Evolutionary conservation across 306 rosid species (phyloP).

Genomic region (Dryas octopetala): DNA sequence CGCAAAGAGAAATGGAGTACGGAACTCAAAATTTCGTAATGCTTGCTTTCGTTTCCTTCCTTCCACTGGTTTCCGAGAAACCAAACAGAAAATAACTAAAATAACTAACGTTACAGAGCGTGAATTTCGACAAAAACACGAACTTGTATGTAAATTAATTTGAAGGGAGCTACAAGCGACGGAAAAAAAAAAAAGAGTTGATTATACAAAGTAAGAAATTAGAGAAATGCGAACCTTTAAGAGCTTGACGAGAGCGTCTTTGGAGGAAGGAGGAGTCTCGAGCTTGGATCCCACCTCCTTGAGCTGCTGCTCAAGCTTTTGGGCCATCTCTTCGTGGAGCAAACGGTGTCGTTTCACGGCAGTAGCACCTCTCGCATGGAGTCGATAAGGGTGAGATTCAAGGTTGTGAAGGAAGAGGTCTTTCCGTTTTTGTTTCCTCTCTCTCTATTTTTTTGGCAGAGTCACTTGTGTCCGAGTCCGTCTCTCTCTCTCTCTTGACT

Average conservation of each 20-base stretch:
- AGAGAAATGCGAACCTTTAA: slow-evolving; percentile 62
- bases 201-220: slow-evolving; percentile 23
- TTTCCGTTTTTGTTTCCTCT: too few species aligned
- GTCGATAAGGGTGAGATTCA: slow-evolving; percentile 18
- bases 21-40: background rate
- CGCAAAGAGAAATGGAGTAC: slow-evolving; percentile 1
- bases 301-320: slow-evolving; percentile 69
- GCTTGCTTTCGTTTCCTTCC: background rate
- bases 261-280: slow-evolving; percentile 60
- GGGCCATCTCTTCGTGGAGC: slow-evolving; percentile 46
- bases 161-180: background rate
- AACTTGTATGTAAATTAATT: background rate
- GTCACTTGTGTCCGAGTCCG: background rate
- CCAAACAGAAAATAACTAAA: slow-evolving; percentile 27
- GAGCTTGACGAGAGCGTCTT: slow-evolving; percentile 82
- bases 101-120: slow-evolving; percentile 27
- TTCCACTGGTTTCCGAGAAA: slow-evolving; percentile 6
- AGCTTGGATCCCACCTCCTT: slow-evolving; percentile 98
- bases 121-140: slow-evolving; percentile 10
- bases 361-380: slow-evolving; percentile 43
- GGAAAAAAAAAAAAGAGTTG: background rate
- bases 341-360: slow-evolving; percentile 39
- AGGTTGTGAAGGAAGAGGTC: slow-evolving; percentile 4
- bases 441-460: background rate
- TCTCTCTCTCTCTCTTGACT: slow-evolving; percentile 17